Evolutionary conservation across 345 rosid genomes (phyloP), one percentile per base, ranked within the genome.

Genomic region (Arabidopsis arenosa): DNA sequence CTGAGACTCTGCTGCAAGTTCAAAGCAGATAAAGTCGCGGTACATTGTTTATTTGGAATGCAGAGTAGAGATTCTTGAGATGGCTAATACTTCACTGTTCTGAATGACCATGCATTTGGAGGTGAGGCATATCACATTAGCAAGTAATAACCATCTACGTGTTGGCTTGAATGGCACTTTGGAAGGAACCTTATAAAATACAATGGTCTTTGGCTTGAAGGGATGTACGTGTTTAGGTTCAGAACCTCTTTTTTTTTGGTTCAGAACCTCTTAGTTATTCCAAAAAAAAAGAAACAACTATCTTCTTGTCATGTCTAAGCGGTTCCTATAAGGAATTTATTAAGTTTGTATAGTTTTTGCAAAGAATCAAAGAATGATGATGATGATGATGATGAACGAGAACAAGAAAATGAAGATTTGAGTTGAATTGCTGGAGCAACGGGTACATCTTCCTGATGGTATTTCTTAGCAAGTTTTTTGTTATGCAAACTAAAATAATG

Each of bases 401-500:
- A 35, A 8, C 36, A 35, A 2, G 83, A 66, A 87, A 85, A 30
- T 44, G 85, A 86, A 1, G 5, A 68, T 83, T 76, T 87, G 85
- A 43, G 77, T 86, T 65, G 76, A 84, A 66, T 90, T 84, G 68
- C 75, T 85, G 91, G 88, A 87, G 48, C 84, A 86, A 77, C 85
- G 90, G 54, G 89, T 83, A 49, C 80, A 84, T 60, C 88, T 87
- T 41, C 81, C 84, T 59, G 86, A 86, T 66, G 88, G 96, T 90
- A 28, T 3, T 28, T 28, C 2, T 28, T 28, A 28, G 30, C 30
- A 28, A 28, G 2, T 28, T 28, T 2, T 28, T 28, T 28, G 30
- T 3, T 28, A 28, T 28, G 30, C 30, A 28, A 28, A 2, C 30
- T 28, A 28, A 2, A 28, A 28, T 28, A 28, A 28, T 28, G 30